phyloP scores from a whole-genome alignment of 768 basidiomycete genomes.

The Glaciozyma antarctica region DNA sequence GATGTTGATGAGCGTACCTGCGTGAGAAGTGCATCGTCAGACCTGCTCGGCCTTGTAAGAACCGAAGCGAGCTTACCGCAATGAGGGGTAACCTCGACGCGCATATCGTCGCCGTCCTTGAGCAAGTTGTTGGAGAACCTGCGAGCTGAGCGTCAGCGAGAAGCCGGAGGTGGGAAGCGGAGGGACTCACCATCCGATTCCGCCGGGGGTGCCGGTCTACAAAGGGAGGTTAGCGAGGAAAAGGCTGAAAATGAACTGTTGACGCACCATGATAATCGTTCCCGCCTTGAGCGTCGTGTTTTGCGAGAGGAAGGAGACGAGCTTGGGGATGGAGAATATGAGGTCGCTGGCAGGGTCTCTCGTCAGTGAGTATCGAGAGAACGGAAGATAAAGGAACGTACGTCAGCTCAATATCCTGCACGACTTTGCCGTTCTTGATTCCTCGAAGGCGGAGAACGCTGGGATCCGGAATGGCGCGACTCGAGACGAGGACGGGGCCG shows the following conservation, averaged over 20 bases:
- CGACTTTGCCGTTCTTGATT: constrained; percentile 33
- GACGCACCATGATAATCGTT: constrained; percentile 39
- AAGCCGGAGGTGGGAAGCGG: background rate
- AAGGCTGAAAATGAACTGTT: too few relatives aligned
- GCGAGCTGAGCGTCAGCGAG: constrained; percentile 14
- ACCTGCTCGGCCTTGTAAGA: too few relatives aligned
- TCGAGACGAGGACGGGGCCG: background rate
- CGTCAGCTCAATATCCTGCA: constrained; percentile 38
- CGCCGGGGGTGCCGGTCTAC: background rate
- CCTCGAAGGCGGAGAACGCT: constrained; percentile 29
- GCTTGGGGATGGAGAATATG: constrained; percentile 40
- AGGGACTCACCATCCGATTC: background rate
- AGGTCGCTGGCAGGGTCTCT: constrained; percentile 34
- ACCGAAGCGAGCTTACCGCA: too few relatives aligned
- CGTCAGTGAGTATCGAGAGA: background rate
- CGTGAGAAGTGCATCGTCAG: too few relatives aligned
- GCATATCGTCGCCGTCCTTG: constrained; percentile 36
- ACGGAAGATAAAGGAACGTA: constrained; percentile 22
- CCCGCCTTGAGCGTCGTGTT: constrained; percentile 41
- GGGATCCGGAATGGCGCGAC: background rate
- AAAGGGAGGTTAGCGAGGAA: too few relatives aligned
- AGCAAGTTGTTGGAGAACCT: constrained; percentile 27
- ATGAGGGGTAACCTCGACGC: constrained; percentile 27
- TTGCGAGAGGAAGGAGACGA: constrained; percentile 40
- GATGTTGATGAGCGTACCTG: too few relatives aligned